A percentile compares a stretch with the other conserved stretches of the same genome.
Evolutionary conservation across 1,139 yeast genomes (phyloP).

Genomic region (Pichia sp.): DNA sequence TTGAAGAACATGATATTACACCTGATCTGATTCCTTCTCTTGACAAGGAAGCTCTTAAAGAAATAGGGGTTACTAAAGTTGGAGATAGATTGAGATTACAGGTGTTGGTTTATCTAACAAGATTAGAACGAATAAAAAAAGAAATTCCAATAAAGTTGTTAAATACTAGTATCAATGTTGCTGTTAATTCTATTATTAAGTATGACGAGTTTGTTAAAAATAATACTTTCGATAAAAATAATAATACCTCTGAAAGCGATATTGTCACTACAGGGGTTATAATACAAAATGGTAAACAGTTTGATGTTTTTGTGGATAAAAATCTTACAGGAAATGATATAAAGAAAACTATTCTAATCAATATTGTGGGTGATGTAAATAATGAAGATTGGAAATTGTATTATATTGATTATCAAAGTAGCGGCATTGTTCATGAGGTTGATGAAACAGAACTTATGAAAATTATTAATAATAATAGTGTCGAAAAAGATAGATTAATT

Average conservation of each 20-base stretch:
- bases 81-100: constrained; percentile 77
- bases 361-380: constrained; percentile 30
- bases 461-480: constrained; percentile 40
- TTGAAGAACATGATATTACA: constrained; percentile 46
- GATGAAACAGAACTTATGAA: constrained; percentile 52
- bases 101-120: constrained; percentile 43
- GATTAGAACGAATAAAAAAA: constrained; percentile 35
- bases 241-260: neutral
- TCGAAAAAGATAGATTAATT: constrained; percentile 68
- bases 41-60: constrained; percentile 64
- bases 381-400: constrained; percentile 48
- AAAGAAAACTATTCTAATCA: constrained; percentile 61
- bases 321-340: constrained; percentile 63
- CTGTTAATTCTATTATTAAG: constrained; percentile 24
- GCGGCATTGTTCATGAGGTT: constrained; percentile 61
- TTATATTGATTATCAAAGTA: constrained; percentile 37
- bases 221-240: neutral
- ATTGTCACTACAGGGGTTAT: constrained; percentile 49
- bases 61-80: constrained; percentile 66
- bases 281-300: constrained; percentile 68
- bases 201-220: constrained; percentile 12
- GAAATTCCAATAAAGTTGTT: constrained; percentile 33
- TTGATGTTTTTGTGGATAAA: constrained; percentile 67
- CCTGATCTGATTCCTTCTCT: constrained; percentile 55
- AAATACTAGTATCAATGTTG: constrained; percentile 27